These are phyloP conservation scores for Epichloe gansuensis DNA, from an alignment of 2,329 filamentous ascomycete species.

Conservation along the genomic window DNA sequence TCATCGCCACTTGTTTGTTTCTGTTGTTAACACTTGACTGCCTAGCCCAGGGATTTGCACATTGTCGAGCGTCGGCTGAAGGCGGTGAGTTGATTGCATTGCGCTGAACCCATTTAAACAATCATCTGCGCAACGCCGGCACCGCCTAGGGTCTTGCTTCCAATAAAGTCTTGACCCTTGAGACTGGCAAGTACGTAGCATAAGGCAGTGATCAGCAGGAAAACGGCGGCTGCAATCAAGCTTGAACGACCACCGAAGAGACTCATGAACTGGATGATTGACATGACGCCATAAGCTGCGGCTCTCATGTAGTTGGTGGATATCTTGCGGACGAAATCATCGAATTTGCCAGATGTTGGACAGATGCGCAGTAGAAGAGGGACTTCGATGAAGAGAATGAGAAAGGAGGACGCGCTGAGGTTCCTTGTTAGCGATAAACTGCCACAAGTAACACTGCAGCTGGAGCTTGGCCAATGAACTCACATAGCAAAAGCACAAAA, in stretches of 20 bases:
- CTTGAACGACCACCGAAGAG: constrained; percentile 51
- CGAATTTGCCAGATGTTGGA: constrained; percentile 83
- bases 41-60: not conserved
- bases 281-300: constrained; percentile 71
- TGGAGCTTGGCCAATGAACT: constrained; percentile 15
- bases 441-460: not conserved
- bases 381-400: constrained; percentile 79
- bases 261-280: constrained; percentile 72
- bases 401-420: constrained; percentile 52
- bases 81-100: not conserved
- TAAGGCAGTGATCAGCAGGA: constrained; percentile 60
- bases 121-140: constrained; percentile 97
- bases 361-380: constrained; percentile 94
- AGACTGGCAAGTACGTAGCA: constrained; percentile 73
- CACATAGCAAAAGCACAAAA: constrained; percentile 43
- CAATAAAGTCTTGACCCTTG: constrained; percentile 76
- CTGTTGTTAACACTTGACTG: not conserved
- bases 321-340: constrained; percentile 78
- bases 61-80: not conserved
- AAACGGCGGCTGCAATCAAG: constrained; percentile 74
- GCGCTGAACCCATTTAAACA: constrained; percentile 42
- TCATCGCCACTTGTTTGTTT: not conserved
- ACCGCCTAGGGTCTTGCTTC: constrained; percentile 92
- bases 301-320: constrained; percentile 97
- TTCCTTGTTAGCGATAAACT: not conserved